Evolutionary conservation across 2,329 filamentous ascomycete species (phyloP).

Genomic region (Calonectria pseudoreteaudii): DNA sequence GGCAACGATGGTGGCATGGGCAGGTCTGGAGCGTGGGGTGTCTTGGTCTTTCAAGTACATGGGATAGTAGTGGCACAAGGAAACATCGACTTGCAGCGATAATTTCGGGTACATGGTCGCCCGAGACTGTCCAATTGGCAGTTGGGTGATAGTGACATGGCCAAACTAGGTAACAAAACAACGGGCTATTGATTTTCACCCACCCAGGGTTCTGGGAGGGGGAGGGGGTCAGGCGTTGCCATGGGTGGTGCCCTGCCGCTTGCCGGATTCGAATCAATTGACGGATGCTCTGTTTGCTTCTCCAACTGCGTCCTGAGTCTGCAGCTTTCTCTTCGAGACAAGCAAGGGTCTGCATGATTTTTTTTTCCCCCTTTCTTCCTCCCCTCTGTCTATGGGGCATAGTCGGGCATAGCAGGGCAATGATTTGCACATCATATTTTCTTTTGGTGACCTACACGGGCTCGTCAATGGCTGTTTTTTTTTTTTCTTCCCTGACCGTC

Average conservation of each 20-base stretch:
- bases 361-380: not conserved
- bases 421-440: not conserved
- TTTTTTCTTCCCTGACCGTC: conserved; percentile 2
- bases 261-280: not conserved
- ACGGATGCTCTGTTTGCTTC: conserved; percentile 12
- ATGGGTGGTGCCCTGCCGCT: not conserved
- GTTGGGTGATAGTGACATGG: conserved; percentile 15
- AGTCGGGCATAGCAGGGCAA: not conserved
- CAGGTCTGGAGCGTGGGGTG: not conserved
- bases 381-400: not conserved
- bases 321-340: conserved; percentile 5
- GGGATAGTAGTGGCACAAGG: conserved; percentile 6
- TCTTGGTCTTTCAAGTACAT: not conserved
- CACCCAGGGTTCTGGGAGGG: not conserved
- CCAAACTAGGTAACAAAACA: conserved; percentile 4
- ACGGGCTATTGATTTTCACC: conserved; percentile 23
- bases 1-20: conserved; percentile 27
- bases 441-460: not conserved
- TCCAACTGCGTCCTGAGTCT: conserved; percentile 2
- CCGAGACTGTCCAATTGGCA: conserved; percentile 33
- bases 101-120: conserved; percentile 43
- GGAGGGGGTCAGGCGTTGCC: not conserved
- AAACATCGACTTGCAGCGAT: conserved; percentile 42
- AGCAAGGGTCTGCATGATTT: not conserved
- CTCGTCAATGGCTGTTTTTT: not conserved